Conservation (phyloP, 768 basidiomycete species). For the Cantharellus anzutake region DNA sequence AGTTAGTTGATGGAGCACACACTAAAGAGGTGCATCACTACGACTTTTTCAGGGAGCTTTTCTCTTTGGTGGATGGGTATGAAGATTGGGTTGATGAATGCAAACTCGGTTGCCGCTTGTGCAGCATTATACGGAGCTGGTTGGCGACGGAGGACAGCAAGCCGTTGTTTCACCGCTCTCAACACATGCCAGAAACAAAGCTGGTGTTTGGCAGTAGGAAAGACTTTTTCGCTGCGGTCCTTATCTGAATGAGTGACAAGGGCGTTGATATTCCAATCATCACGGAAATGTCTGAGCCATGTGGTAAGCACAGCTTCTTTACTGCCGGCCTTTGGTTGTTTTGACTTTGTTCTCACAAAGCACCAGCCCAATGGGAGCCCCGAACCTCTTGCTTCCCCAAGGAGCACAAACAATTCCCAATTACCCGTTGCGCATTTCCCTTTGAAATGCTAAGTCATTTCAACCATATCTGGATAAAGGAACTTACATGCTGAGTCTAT, state of each 20-base stretch:
- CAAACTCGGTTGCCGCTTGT: constrained; percentile 13
- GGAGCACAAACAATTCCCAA: constrained; percentile 14
- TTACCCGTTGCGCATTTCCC: constrained; percentile 9
- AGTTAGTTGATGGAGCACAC: no score
- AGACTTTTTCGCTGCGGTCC: constrained; percentile 14
- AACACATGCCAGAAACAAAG: constrained; percentile 23
- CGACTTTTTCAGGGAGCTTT: background rate
- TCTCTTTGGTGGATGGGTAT: constrained; percentile 14
- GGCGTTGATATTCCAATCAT: constrained; percentile 11
- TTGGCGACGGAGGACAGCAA: constrained; percentile 12
- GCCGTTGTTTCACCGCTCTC: constrained; percentile 15
- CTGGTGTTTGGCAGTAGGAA: constrained; percentile 21
- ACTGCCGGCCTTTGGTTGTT: background rate
- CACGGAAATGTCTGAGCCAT: constrained; percentile 14
- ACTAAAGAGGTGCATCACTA: no score
- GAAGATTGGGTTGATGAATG: constrained; percentile 14
- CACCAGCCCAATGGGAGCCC: constrained; percentile 19
- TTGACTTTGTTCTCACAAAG: constrained; percentile 9
- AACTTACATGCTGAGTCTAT: constrained; percentile 18
- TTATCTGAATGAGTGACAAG: constrained; percentile 19
- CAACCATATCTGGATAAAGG: constrained; percentile 10
- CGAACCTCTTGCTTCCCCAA: constrained; percentile 19
- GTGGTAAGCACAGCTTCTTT: constrained; percentile 10
- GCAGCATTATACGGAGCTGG: constrained; percentile 16
- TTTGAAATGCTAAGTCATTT: constrained; percentile 18